Evolutionary conservation across 345 rosid genomes (phyloP), one percentile per base, ranked within the genome.

Genomic region (Aegle marmelos): DNA sequence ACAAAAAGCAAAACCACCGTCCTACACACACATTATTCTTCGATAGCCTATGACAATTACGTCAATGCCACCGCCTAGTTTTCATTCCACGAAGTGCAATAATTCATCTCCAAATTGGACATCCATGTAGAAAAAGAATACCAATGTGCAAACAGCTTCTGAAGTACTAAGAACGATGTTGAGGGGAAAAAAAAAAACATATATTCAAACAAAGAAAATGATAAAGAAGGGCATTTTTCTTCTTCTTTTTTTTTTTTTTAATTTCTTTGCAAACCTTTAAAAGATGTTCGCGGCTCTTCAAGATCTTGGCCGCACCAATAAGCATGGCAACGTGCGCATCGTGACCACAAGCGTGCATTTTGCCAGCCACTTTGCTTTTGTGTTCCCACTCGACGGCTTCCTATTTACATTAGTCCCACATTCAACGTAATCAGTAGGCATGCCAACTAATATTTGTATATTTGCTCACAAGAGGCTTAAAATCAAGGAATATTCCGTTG

Each of bases 291-390:
- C 86, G 83, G 34, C 50, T 77, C 84, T 84, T 93, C 70, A 94
- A 85, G 64, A 94, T 88, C 77, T 88, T 89, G 81, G 98, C 97
- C 37, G 97, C 97, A 21, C 98, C 98, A 31, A 94, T 78, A 17
- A 94, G 93, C 98, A 94, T 94, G 24, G 96, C 87, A 34, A 92
- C 97, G 84, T 92, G 98, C 9, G 94, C 98, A 68, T 94, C 97
- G 68, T 94, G 98, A 16, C 96, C 97, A 80, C 97, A 94, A 27
- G 98, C 97, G 82, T 94, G 98, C 98, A 94, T 94, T 84, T 89
- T 94, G 22, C 97, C 96, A 1, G 86, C 88, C 25, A 90, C 87
- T 87, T 86, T 90, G 83, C 98, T 94, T 80, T 86, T 94, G 64
- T 91, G 85, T 76, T 89, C 86, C 98, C 97, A 94, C 73, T 92